These are phyloP conservation scores for Phoma sp. DNA, from an alignment of 2,329 filamentous ascomycete genomes.

Conservation along the genomic window DNA sequence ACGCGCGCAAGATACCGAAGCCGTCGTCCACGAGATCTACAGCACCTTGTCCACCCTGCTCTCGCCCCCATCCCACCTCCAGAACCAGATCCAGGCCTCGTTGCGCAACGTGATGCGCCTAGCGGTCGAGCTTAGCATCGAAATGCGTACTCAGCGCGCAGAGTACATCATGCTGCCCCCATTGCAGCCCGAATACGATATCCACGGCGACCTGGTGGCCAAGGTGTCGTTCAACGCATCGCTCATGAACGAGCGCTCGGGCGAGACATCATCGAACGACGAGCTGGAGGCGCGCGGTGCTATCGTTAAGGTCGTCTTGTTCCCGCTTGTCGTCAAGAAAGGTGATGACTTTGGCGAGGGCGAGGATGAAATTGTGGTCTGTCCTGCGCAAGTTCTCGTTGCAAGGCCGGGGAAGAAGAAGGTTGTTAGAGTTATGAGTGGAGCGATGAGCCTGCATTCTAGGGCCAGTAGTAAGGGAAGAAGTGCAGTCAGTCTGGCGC, in stretches of 20 bases:
- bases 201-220: conserved; percentile 84
- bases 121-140: conserved; percentile 87
- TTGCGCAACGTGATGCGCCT: conserved; percentile 86
- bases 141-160: conserved; percentile 95
- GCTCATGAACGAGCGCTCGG: conserved; percentile 91
- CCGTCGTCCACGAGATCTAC: conserved; percentile 91
- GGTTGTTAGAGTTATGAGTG: conserved; percentile 57
- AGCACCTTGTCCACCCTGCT: conserved; percentile 82
- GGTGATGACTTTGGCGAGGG: conserved; percentile 86
- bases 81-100: conserved; percentile 80
- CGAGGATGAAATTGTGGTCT: conserved; percentile 94
- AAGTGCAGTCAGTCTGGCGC: conserved; percentile 33
- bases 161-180: conserved; percentile 99
- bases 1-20: conserved; percentile 88
- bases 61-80: conserved; percentile 81
- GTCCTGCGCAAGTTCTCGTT: conserved; percentile 90
- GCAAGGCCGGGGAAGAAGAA: conserved; percentile 58
- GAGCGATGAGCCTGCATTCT: conserved; percentile 55
- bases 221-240: conserved; percentile 91
- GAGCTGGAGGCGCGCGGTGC: conserved; percentile 78
- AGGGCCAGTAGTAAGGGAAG: conserved; percentile 35
- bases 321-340: conserved; percentile 95
- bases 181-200: conserved; percentile 91
- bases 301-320: conserved; percentile 88
- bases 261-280: conserved; percentile 73